These are phyloP conservation scores for Colletotrichum agaves DNA, from an alignment of 2,329 filamentous ascomycete genomes.

Conservation along the genomic window DNA sequence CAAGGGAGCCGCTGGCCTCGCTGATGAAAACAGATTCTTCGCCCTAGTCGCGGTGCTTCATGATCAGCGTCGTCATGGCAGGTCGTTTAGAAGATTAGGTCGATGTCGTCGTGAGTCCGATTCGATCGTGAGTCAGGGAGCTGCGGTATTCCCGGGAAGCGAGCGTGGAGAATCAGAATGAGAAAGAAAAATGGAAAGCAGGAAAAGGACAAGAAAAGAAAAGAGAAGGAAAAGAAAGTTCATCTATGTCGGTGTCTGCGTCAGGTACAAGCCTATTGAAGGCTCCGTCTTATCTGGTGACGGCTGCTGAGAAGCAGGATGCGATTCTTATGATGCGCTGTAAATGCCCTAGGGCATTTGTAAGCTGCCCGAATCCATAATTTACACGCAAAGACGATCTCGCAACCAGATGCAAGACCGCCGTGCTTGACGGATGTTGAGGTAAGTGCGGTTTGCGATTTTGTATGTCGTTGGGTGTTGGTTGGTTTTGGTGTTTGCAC, in stretches of 20 bases:
- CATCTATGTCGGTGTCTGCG: slow-evolving; percentile 38
- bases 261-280: slow-evolving; percentile 39
- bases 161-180: slow-evolving; percentile 26
- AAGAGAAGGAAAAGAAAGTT: slow-evolving; percentile 23
- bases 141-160: slow-evolving; percentile 4
- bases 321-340: slow-evolving; percentile 36
- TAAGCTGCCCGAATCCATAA: slow-evolving; percentile 35
- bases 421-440: slow-evolving; percentile 42
- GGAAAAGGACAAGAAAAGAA: slow-evolving; percentile 7
- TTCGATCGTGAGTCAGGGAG: slow-evolving; percentile 27
- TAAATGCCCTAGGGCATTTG: slow-evolving; percentile 34
- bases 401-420: slow-evolving; percentile 46
- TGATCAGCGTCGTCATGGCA: slow-evolving; percentile 32
- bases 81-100: slow-evolving; percentile 23
- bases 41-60: slow-evolving; percentile 27
- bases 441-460: slow-evolving; percentile 25
- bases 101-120: slow-evolving; percentile 31
- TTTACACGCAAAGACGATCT: slow-evolving; percentile 39
- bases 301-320: slow-evolving; percentile 38
- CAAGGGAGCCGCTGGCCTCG: slow-evolving; percentile 1
- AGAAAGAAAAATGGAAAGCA: slow-evolving; percentile 8
- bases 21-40: slow-evolving; percentile 6
- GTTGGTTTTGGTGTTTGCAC: slow-evolving; percentile 40
- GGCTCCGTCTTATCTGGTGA: slow-evolving; percentile 36
- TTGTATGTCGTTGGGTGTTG: slow-evolving; percentile 25